Conservation (phyloP, 768 basidiomycete species). For the Cubamyces sp. region DNA sequence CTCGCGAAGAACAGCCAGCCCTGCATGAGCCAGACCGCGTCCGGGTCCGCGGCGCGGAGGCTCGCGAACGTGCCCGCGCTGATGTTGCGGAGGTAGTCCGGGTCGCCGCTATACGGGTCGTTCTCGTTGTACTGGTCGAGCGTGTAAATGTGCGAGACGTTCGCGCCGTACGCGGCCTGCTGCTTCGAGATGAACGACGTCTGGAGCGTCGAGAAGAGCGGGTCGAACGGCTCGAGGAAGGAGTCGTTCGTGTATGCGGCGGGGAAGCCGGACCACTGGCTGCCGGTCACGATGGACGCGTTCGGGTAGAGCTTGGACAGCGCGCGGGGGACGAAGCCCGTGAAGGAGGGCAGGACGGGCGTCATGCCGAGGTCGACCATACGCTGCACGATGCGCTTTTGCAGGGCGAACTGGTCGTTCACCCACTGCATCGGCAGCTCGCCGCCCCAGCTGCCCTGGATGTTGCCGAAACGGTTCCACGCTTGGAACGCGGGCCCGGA, state of each 20-base stretch:
- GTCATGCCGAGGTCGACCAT: constrained; percentile 49
- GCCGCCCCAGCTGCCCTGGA: constrained; percentile 45
- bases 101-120: constrained; percentile 39
- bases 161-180: constrained; percentile 39
- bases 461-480: constrained; percentile 49
- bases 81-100: constrained; percentile 39
- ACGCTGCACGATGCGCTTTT: constrained; percentile 41
- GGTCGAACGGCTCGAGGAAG: constrained; percentile 46
- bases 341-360: constrained; percentile 46
- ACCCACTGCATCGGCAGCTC: constrained; percentile 43
- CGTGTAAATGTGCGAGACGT: constrained; percentile 46
- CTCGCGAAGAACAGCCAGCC: constrained; percentile 46
- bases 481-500: constrained; percentile 46
- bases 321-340: constrained; percentile 45
- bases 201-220: constrained; percentile 42
- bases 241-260: constrained; percentile 39
- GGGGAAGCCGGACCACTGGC: constrained; percentile 42
- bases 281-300: constrained; percentile 40
- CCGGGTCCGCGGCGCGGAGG: constrained; percentile 43
- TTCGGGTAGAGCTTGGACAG: constrained; percentile 38
- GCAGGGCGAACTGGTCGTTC: constrained; percentile 41
- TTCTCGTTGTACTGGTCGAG: constrained; percentile 51
- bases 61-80: constrained; percentile 41
- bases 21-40: constrained; percentile 48
- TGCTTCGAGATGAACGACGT: constrained; percentile 45